Evolutionary conservation across 306 rosid species (phyloP).

Genomic region (Cucumis hystrix): DNA sequence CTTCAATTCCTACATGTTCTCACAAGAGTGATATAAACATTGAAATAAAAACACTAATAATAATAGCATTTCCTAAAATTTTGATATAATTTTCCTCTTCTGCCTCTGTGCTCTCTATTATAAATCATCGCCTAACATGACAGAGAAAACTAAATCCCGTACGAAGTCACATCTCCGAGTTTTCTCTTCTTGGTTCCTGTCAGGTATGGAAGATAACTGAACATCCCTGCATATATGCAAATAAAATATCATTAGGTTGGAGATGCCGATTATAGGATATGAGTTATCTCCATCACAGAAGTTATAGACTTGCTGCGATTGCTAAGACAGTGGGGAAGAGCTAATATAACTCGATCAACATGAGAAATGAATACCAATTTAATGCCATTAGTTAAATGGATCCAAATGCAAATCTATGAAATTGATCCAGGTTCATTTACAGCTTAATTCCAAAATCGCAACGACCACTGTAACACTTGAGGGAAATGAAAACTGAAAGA

Average conservation of each 20-base stretch:
- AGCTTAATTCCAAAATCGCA: neutral
- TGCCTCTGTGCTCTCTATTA: constrained; percentile 11
- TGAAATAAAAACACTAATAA: neutral
- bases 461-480: neutral
- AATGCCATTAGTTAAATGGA: neutral
- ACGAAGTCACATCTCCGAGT: constrained; percentile 40
- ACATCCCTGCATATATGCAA: constrained; percentile 24
- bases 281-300: neutral
- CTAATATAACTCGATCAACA: neutral
- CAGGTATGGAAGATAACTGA: constrained; percentile 22
- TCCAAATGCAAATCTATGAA: neutral
- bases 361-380: neutral
- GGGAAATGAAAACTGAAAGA: neutral
- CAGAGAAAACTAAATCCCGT: constrained; percentile 40
- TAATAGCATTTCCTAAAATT: neutral
- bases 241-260: neutral
- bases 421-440: neutral
- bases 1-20: neutral
- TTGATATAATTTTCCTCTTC: neutral
- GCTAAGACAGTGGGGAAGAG: neutral
- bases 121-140: constrained; percentile 35
- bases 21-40: neutral
- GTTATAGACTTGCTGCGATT: neutral
- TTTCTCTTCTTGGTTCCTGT: constrained; percentile 44
- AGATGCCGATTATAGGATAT: neutral